phyloP scores from a whole-genome alignment of 176 grass and related monocot species.

The Musa itinerans region DNA sequence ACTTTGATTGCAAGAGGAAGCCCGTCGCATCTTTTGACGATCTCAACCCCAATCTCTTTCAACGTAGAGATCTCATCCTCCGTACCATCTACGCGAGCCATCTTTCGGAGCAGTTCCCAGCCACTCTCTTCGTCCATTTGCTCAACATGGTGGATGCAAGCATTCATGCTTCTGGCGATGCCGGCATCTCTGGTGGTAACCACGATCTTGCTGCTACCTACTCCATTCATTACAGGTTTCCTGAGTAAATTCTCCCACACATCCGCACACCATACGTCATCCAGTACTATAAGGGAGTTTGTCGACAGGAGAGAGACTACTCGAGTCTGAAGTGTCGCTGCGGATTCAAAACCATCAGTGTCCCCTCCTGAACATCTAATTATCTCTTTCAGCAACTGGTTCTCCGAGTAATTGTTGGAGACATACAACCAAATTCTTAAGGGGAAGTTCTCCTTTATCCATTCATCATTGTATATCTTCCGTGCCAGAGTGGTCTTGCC shows the following conservation, averaged over 20 bases:
- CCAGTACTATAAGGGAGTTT: constrained; percentile 61
- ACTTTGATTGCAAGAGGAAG: constrained; percentile 65
- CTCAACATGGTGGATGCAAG: constrained; percentile 37
- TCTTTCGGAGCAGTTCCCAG: constrained; percentile 37
- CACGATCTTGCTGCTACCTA: constrained; percentile 49
- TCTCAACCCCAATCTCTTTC: constrained; percentile 52
- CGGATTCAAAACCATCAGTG: constrained; percentile 25
- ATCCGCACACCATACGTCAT: constrained; percentile 46
- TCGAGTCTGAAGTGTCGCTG: constrained; percentile 34
- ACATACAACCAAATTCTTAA: constrained; percentile 50
- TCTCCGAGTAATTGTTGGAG: constrained; percentile 41
- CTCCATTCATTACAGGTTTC: constrained; percentile 44
- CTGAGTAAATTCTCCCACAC: constrained; percentile 62
- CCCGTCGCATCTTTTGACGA: constrained; percentile 53
- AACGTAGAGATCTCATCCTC: constrained; percentile 27
- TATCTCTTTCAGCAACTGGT: constrained; percentile 50
- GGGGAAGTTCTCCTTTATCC: constrained; percentile 48
- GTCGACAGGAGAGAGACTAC: constrained; percentile 41
- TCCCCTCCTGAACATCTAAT: constrained; percentile 30
- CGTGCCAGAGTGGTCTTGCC: constrained; percentile 70
- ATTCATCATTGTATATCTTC: constrained; percentile 49
- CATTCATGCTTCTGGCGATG: constrained; percentile 39
- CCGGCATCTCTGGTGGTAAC: constrained; percentile 38
- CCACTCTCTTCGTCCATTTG: constrained; percentile 41
- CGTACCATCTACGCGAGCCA: constrained; percentile 22